Evolutionary conservation across 352 stramenopile species (phyloP), one percentile per base, ranked within the genome.

Genomic region (Globisporangium nodosum): DNA sequence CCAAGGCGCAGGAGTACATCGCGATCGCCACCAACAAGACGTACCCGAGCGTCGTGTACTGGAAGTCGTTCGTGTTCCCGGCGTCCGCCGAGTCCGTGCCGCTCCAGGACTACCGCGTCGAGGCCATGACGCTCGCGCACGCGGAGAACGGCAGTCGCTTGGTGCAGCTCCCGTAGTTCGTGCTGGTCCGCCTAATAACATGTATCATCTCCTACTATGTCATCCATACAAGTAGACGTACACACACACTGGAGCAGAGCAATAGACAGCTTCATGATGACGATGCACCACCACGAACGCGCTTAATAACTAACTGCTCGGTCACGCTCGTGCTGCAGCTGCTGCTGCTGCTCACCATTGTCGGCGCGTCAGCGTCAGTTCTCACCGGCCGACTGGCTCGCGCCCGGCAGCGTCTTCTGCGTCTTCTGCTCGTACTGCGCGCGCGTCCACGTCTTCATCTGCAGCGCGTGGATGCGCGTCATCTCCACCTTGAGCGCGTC

Each of bases 401-500:
- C 35, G 24, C 46, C 30, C 0, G 78, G 71, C 68, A 85, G 43
- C 31, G 74, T 66, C 68, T 87, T 71, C 54, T 85, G 67, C 66
- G 80, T 91, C 76, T 90, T 90, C 57, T 90, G 77, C 65, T 87
- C 75, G 65, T 91, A 93, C 71, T 93, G 83, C 58, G 66, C 68
- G 16, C 76, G 76, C 58, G 83, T 93, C 83, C 83, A 93, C 35
- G 81, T 93, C 71, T 91, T 91, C 81, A 93, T 90, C 60, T 90
- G 79, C 58, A 93, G 71, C 66, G 84, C 84, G 65, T 93, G 84
- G 58, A 93, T 93, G 55, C 71, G 74, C 56, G 75, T 87, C 79
- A 93, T 90, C 60, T 93, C 81, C 58, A 91, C 84, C 57, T 86
- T 88, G 9, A 93, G 70, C 33, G 74, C 87, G 49, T 90, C 76